A percentile compares a stretch with the other conserved stretches of the same genome.
Conservation (phyloP, 2,329 filamentous ascomycete genomes). For the Curvularia eragrostidis region DNA sequence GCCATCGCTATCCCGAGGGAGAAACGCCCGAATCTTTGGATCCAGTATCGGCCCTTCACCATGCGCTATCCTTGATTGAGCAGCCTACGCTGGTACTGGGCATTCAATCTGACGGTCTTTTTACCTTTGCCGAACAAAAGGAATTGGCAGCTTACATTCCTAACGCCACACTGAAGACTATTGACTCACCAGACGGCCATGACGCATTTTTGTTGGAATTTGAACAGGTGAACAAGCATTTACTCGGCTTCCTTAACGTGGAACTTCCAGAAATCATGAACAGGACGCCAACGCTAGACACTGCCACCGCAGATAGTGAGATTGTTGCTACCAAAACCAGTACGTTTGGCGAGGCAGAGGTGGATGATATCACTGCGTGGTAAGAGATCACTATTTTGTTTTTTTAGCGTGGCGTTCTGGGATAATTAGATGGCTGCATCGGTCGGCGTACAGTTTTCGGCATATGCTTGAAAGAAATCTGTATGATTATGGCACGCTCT, state of each 20-base stretch:
- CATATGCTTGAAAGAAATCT: slow-evolving; percentile 50
- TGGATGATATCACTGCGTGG: slow-evolving; percentile 96
- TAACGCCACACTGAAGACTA: slow-evolving; percentile 78
- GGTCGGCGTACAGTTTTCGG: slow-evolving; percentile 41
- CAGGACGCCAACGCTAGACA: slow-evolving; percentile 54
- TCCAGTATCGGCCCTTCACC: slow-evolving; percentile 62
- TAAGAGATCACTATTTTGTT: slow-evolving; percentile 52
- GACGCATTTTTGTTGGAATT: slow-evolving; percentile 97
- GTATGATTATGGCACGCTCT: slow-evolving; percentile 34
- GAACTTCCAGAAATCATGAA: slow-evolving; percentile 88
- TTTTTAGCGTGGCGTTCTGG: slow-evolving; percentile 39
- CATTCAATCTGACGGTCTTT: slow-evolving; percentile 94
- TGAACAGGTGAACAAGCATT: slow-evolving; percentile 91
- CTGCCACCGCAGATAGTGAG: slow-evolving; percentile 42
- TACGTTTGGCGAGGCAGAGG: slow-evolving; percentile 93
- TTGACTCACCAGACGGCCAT: slow-evolving; percentile 93
- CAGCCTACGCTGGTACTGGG: slow-evolving; percentile 92
- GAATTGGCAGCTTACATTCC: slow-evolving; percentile 85
- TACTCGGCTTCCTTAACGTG: slow-evolving; percentile 82
- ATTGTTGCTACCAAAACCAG: slow-evolving; percentile 80
- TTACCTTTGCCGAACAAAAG: slow-evolving; percentile 96
- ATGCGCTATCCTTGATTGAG: slow-evolving; percentile 80
- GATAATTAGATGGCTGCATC: slow-evolving; percentile 20
- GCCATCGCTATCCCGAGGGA: slow-evolving; percentile 64
- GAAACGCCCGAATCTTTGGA: slow-evolving; percentile 49